phyloP scores from a whole-genome alignment of 352 stramenopile genomes.

The Thraustochytrium striatum region DNA sequence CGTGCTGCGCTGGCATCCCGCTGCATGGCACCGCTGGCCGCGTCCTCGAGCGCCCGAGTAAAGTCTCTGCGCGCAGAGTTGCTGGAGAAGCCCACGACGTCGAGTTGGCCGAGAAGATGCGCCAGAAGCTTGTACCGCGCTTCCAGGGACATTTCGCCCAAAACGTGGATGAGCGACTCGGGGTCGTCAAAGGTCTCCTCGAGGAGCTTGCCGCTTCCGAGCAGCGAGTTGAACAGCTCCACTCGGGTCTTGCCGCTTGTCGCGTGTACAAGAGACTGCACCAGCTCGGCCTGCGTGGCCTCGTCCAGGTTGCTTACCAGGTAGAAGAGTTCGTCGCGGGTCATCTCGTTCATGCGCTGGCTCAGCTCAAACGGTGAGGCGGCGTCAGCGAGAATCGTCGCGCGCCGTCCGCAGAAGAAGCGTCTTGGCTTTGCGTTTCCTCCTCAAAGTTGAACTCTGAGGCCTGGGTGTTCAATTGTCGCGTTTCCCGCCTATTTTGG shows the following conservation, averaged over 20 bases:
- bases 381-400: neutral
- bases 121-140: neutral
- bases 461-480: neutral
- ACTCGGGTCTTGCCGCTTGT: neutral
- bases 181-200: neutral
- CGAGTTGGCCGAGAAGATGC: neutral
- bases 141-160: constrained; percentile 13
- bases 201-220: neutral
- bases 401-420: neutral
- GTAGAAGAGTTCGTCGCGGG: constrained; percentile 7
- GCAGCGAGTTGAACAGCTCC: neutral
- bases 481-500: neutral
- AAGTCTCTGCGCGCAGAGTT: neutral
- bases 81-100: neutral
- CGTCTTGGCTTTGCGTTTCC: neutral
- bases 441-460: neutral
- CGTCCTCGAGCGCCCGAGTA: neutral
- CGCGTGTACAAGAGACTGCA: constrained; percentile 2
- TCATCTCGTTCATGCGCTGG: neutral
- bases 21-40: neutral
- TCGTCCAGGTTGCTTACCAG: neutral
- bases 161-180: neutral
- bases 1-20: neutral
- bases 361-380: constrained; percentile 2
- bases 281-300: neutral